Base-by-base conservation (phyloP, 1,284 basidiomycete genomes). In the Ustilago lituana region DNA sequence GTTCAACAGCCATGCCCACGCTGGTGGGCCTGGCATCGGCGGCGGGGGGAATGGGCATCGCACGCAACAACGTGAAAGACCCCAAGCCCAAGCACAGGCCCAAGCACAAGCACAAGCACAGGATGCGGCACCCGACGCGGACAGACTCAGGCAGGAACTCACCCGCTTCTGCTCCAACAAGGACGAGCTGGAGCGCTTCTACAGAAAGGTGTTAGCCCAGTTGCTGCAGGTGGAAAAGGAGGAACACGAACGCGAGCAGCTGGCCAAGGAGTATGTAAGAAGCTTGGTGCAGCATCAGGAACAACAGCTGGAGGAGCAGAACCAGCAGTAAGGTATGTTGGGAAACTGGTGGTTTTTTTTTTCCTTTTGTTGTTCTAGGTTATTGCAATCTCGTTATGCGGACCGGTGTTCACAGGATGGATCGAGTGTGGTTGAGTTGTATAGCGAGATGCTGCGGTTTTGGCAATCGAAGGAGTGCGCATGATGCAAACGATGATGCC, bases 121-220 rank as follows among this genome's bases (percentile, higher is more conserved):
- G 27, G 24, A 53, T 2, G 22, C 8, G 5, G 17, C 11, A 7
- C 57, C 69, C 1, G 76, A 77, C 22, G 67, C 76, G 9, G 77
- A 80, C 27, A 40, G 47, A 17, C 48, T 76, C 24, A 43, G 79
- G 11, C 33, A 52, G 15, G 71, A 78, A 8, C 63, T 82, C 26
- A 64, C 68, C 15, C 49, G 39, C 6, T 73, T 82, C 40, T 80
- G 78, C 47, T 31, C 55, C 11, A 60, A 80, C 41, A 12, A 37
- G 5, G 69, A 58, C 8, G 72, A 60, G 26, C 58, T 82, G 31
- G 57, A 60, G 23, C 14, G 57, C 11, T 79, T 81, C 53, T 82
- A 81, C 40, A 29, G 58, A 2, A 51, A 51, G 10, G 68, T 74
- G 22, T 37, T 72, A 6, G 64, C 56, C 26, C 56, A 60, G 38